Conservation (phyloP, 345 rosid species). For the Sonneratia caseolaris region DNA sequence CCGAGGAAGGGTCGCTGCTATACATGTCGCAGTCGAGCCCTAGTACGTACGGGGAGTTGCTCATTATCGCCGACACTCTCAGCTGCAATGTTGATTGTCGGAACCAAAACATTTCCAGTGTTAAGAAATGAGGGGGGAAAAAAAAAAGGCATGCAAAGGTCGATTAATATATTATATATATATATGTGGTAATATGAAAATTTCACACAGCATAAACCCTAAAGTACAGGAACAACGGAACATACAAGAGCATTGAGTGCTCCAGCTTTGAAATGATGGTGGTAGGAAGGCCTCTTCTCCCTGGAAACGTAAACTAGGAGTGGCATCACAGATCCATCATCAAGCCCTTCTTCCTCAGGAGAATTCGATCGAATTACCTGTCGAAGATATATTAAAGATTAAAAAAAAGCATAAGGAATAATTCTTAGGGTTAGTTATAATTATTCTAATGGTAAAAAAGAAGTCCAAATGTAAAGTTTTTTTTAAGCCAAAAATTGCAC, state of each 20-base stretch:
- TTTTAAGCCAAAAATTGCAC: too few relatives aligned
- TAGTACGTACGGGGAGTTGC: constrained; percentile 35
- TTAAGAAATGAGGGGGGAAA: too few relatives aligned
- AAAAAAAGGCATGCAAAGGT: not conserved
- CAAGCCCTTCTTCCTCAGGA: constrained; percentile 5
- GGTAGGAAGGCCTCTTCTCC: constrained; percentile 30
- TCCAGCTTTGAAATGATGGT: constrained; percentile 45
- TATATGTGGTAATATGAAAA: not conserved
- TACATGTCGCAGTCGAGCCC: constrained; percentile 45
- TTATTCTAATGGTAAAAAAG: too few relatives aligned
- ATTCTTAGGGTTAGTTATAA: too few relatives aligned
- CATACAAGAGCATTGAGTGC: constrained; percentile 44
- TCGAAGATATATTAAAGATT: not conserved
- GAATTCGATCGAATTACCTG: constrained; percentile 15
- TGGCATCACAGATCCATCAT: constrained; percentile 16
- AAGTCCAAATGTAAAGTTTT: too few relatives aligned
- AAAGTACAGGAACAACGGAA: not conserved
- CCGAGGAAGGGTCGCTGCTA: constrained; percentile 37
- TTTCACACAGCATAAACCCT: not conserved
- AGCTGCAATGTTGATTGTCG: constrained; percentile 20
- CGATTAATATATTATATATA: not conserved
- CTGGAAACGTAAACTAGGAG: constrained; percentile 36
- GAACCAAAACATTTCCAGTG: not conserved
- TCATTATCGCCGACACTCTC: constrained; percentile 34
- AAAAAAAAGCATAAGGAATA: too few relatives aligned